These are phyloP conservation scores for Starmerella geochares DNA, from an alignment of 805 yeast species.

Conservation along the genomic window DNA sequence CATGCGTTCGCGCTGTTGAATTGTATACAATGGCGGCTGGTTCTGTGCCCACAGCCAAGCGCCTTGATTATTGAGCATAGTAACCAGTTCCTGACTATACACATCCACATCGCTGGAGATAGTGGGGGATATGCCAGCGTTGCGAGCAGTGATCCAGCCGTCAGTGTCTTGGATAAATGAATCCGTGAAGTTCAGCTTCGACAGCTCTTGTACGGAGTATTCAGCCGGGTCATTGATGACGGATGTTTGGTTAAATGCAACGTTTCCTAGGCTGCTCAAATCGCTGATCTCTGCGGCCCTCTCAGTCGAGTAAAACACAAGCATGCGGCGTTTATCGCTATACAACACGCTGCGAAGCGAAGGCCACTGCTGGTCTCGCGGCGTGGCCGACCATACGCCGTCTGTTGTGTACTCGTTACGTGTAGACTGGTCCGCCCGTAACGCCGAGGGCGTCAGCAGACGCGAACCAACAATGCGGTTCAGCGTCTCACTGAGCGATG, in stretches of 20 bases:
- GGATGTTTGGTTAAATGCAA: conserved; percentile 13
- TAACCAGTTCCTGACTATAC: conserved; percentile 11
- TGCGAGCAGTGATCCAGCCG: conserved; percentile 26
- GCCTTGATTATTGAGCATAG: conserved; percentile 26
- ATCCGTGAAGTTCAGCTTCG: conserved; percentile 15
- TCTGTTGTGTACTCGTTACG: conserved; percentile 2
- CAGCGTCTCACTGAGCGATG: not conserved
- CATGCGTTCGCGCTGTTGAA: conserved; percentile 17
- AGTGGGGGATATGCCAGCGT: conserved; percentile 60
- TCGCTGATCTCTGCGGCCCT: not conserved
- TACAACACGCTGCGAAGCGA: conserved; percentile 16
- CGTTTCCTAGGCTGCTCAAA: not conserved
- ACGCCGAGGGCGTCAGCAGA: conserved; percentile 17
- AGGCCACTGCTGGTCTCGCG: conserved; percentile 21
- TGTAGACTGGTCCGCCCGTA: not conserved
- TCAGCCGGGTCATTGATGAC: conserved; percentile 9
- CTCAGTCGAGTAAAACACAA: conserved; percentile 9
- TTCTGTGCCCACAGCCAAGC: conserved; percentile 68
- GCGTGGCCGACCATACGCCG: not conserved
- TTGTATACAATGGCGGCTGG: conserved; percentile 39
- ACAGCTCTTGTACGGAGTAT: conserved; percentile 8
- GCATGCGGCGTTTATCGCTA: conserved; percentile 12
- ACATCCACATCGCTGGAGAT: conserved; percentile 33
- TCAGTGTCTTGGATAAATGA: not conserved
- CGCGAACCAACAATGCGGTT: conserved; percentile 11